Base-by-base conservation (phyloP, 805 yeast species). In the Pichia nanzhaoensis region DNA sequence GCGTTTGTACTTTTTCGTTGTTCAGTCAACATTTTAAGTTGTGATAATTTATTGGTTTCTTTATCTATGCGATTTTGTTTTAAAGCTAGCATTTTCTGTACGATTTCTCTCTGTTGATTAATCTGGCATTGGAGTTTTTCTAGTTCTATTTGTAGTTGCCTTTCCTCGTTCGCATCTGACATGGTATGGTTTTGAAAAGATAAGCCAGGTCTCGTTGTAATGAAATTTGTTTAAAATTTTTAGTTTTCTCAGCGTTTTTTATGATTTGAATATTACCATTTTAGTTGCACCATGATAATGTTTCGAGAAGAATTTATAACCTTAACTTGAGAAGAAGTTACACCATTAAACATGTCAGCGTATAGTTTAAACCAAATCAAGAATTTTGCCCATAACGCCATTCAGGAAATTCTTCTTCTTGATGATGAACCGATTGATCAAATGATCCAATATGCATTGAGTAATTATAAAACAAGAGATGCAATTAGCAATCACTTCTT, bases 381-480 rank as follows among this genome's bases (percentile, higher is more conserved):
- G 22, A 48, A 41, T 2, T 62, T 50, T 49, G 64, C 57, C 2
- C 44, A 51, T 8, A 37, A 46, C 10, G 51, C 51, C 1, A 49
- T 65, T 3, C 47, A 49, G 5, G 40, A 67, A 16, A 59, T 80
- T 1, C 54, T 82, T 16, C 87, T 87, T 0, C 59, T 82, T 34
- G 88, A 82, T 50, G 65, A 68, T 14, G 83, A 77, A 8, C 66
- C 83, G 0, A 62, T 79, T 28, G 53, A 56, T 12, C 82, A 80
- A 53, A 70, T 80, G 66, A 66, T 81, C 5, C 74, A 72, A 12
- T 77, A 80, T 53, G 75, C 80, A 0, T 55, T 72, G 12, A 57
- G 68, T 9, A 49, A 55, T 24, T 61, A 79, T 19, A 68, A 69
- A 7, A 58, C 74, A 0, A 73, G 77, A 42, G 68, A 69, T 4